phyloP scores from a whole-genome alignment of 73 alveolate genomes.

The Diophrys appendiculata region DNA sequence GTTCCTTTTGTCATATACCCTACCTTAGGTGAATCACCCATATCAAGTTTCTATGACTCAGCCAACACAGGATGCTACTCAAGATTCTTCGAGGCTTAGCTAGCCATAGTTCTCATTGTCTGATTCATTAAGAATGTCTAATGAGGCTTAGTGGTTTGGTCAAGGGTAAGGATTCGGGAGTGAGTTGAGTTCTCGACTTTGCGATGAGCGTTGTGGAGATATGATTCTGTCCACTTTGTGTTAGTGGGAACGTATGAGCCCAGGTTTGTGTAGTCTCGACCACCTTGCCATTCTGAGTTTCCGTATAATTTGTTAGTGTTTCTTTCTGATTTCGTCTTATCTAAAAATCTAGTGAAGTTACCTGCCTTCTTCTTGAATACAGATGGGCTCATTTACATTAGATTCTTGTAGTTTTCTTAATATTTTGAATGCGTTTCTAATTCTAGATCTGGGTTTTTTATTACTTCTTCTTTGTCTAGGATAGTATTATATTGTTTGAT shows the following conservation, averaged over 20 bases:
- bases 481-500: neutral
- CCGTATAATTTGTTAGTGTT: neutral
- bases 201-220: neutral
- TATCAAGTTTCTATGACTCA: too few relatives aligned
- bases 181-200: neutral
- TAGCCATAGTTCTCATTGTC: neutral
- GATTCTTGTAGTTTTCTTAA: neutral
- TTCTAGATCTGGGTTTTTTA: neutral
- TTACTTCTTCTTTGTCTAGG: neutral
- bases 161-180: neutral
- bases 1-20: too few relatives aligned
- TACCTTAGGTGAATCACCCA: too few relatives aligned
- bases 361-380: neutral
- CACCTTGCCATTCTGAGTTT: neutral
- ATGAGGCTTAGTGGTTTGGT: neutral
- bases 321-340: neutral
- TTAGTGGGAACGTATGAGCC: neutral
- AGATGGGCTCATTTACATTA: neutral
- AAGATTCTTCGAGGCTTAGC: too few relatives aligned
- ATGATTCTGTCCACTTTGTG: neutral
- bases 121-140: neutral
- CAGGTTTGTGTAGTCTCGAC: neutral
- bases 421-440: neutral
- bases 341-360: neutral
- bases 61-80: too few relatives aligned